These are phyloP conservation scores for Apiotrichum domesticum DNA, from an alignment of 1,284 basidiomycete genomes.

Conservation along the genomic window DNA sequence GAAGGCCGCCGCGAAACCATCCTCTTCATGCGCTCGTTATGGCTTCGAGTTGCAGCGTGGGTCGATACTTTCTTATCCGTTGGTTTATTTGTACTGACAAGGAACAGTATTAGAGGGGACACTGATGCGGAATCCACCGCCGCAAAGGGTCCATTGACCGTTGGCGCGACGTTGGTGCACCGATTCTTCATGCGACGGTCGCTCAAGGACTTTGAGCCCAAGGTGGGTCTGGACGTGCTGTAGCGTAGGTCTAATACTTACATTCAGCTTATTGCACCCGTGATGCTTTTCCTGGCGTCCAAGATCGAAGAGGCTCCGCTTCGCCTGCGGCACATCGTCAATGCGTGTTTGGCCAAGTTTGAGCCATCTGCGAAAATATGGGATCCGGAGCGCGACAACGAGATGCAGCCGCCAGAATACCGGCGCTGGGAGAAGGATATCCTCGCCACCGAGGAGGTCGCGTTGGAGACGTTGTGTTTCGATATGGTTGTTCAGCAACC, in stretches of 20 bases:
- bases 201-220: slow-evolving; percentile 65
- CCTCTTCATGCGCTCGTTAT: slow-evolving; percentile 9
- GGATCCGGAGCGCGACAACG: slow-evolving; percentile 18
- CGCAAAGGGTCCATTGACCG: slow-evolving; percentile 54
- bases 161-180: slow-evolving; percentile 84
- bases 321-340: slow-evolving; percentile 37
- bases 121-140: slow-evolving; percentile 14
- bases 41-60: slow-evolving; percentile 12
- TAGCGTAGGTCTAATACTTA: no score
- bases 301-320: slow-evolving; percentile 55
- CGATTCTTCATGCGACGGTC: slow-evolving; percentile 90
- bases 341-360: slow-evolving; percentile 32
- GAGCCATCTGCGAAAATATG: slow-evolving; percentile 18
- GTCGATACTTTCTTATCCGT: background rate
- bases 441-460: slow-evolving; percentile 69
- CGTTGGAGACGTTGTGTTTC: slow-evolving; percentile 84
- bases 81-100: background rate
- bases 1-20: slow-evolving; percentile 26
- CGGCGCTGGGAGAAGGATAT: slow-evolving; percentile 67
- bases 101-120: background rate
- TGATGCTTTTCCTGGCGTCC: slow-evolving; percentile 83
- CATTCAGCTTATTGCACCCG: slow-evolving; percentile 71
- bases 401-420: slow-evolving; percentile 56
- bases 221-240: slow-evolving; percentile 19
- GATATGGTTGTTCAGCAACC: slow-evolving; percentile 80